These are phyloP conservation scores for Poronia punctata DNA, from an alignment of 495 filamentous ascomycete genomes.

Conservation along the genomic window DNA sequence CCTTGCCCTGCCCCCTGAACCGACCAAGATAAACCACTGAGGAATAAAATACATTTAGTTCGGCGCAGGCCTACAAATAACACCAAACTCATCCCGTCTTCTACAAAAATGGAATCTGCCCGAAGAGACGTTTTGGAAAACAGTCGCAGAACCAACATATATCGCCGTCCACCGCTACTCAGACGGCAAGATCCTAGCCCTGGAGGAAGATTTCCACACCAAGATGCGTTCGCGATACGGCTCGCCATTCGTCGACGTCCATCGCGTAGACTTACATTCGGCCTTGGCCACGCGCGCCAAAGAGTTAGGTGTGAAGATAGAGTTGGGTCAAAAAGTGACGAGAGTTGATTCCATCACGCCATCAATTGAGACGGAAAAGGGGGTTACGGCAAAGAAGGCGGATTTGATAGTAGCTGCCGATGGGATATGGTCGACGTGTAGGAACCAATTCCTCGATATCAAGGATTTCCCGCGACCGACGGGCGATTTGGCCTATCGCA, in stretches of 20 bases:
- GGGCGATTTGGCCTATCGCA: conserved; percentile 51
- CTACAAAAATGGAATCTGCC: conserved; percentile 43
- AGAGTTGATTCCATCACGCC: conserved; percentile 33
- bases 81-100: conserved; percentile 37
- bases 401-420: conserved; percentile 49
- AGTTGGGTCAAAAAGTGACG: conserved; percentile 23
- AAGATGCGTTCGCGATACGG: conserved; percentile 26
- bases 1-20: neutral
- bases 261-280: conserved; percentile 39
- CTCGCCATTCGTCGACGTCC: conserved; percentile 35
- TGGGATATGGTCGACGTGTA: conserved; percentile 43
- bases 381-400: conserved; percentile 16
- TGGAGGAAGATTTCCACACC: conserved; percentile 25
- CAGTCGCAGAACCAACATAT: conserved; percentile 18
- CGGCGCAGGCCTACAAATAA: conserved; percentile 41
- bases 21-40: neutral
- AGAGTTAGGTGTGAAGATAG: conserved; percentile 29
- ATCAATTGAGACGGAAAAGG: conserved; percentile 28
- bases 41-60: no score
- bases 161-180: conserved; percentile 24
- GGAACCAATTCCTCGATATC: conserved; percentile 35
- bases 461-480: conserved; percentile 38
- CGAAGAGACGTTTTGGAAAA: conserved; percentile 28
- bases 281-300: conserved; percentile 28
- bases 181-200: conserved; percentile 24